These are phyloP conservation scores for Paraconiothyrium brasiliense DNA, from an alignment of 2,329 filamentous ascomycete species.

Conservation along the genomic window DNA sequence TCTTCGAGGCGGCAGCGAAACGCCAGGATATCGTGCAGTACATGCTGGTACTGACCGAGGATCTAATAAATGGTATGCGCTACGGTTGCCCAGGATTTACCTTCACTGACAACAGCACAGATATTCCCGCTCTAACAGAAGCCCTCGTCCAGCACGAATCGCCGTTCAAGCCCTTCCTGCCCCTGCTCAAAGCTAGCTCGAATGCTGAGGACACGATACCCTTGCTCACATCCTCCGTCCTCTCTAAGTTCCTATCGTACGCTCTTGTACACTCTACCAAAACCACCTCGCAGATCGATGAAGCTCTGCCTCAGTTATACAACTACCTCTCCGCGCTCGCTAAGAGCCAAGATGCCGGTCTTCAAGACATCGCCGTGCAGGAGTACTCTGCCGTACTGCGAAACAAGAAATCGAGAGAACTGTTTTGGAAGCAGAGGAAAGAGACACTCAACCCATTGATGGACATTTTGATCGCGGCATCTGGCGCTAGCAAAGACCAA, in stretches of 20 bases:
- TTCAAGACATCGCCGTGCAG: constrained; percentile 95
- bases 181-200: constrained; percentile 82
- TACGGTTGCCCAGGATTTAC: neutral
- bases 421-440: constrained; percentile 91
- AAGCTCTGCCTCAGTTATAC: constrained; percentile 83
- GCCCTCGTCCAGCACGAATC: constrained; percentile 76
- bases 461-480: constrained; percentile 78
- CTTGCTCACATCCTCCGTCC: constrained; percentile 86
- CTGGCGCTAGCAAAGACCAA: constrained; percentile 75
- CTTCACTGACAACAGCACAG: constrained; percentile 58
- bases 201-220: constrained; percentile 89
- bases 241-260: constrained; percentile 78
- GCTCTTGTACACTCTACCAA: constrained; percentile 70
- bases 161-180: constrained; percentile 79
- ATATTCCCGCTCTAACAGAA: constrained; percentile 79
- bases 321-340: constrained; percentile 85
- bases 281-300: constrained; percentile 68
- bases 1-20: constrained; percentile 82
- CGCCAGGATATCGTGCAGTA: constrained; percentile 93
- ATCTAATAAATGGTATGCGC: constrained; percentile 80
- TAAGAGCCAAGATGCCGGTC: constrained; percentile 84
- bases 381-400: constrained; percentile 87
- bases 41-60: constrained; percentile 86
- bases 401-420: constrained; percentile 74
- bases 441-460: constrained; percentile 85